Conservation (phyloP, 2,329 filamentous ascomycete genomes). For the Neodidymelliopsis sp. region DNA sequence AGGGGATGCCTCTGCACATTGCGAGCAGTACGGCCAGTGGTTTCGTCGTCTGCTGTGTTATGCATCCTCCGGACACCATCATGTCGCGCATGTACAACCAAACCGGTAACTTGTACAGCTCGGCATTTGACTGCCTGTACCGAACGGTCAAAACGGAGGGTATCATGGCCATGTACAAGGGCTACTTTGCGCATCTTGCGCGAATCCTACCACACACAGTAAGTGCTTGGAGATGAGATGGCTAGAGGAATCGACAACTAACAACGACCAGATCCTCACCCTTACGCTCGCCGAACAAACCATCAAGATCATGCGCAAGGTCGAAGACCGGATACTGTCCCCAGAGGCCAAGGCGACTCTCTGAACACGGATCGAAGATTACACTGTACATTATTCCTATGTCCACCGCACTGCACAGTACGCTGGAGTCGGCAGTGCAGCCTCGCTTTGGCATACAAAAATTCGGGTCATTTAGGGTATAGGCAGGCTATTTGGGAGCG, state of each 20-base stretch:
- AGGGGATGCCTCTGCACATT: conserved; percentile 87
- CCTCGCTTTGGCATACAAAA: conserved; percentile 1
- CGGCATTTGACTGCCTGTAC: conserved; percentile 88
- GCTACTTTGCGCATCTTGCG: conserved; percentile 92
- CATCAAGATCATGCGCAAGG: conserved; percentile 84
- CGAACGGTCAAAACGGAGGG: conserved; percentile 94
- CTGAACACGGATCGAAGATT: conserved; percentile 34
- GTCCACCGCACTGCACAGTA: conserved; percentile 9
- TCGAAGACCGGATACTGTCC: conserved; percentile 70
- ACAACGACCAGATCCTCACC: conserved; percentile 73
- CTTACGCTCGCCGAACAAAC: conserved; percentile 95
- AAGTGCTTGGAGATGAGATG: conserved; percentile 30
- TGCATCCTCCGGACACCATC: conserved; percentile 99
- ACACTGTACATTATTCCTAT: conserved; percentile 8
- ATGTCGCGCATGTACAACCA: conserved; percentile 99
- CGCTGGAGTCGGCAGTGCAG: neutral
- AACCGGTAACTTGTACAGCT: conserved; percentile 93
- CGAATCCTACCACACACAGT: conserved; percentile 92
- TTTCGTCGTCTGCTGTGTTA: conserved; percentile 95
- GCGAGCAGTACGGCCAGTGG: conserved; percentile 88
- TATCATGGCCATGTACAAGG: conserved; percentile 93
- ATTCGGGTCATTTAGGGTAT: neutral
- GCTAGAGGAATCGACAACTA: conserved; percentile 13
- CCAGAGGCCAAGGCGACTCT: conserved; percentile 56
- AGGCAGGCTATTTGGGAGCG: neutral